Evolutionary conservation across 2,329 filamentous ascomycete genomes (phyloP).

Genomic region (Westerdykella aurantiaca): DNA sequence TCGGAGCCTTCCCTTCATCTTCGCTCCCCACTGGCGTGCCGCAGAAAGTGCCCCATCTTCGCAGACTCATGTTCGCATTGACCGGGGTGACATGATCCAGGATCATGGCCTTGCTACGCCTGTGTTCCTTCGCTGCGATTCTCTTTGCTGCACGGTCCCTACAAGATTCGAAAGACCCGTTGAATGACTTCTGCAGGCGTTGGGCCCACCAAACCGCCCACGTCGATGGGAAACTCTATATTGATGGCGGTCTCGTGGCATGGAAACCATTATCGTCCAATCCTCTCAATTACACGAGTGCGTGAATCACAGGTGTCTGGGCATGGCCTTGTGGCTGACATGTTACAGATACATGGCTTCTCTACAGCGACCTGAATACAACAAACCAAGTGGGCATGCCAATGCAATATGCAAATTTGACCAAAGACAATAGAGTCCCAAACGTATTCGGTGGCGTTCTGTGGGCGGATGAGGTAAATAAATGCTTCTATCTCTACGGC

Average conservation of each 20-base stretch:
- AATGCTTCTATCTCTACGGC: slow-evolving; percentile 57
- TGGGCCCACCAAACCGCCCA: slow-evolving; percentile 56
- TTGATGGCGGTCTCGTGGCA: slow-evolving; percentile 57
- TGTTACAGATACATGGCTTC: slow-evolving; percentile 47
- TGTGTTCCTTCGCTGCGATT: slow-evolving; percentile 22
- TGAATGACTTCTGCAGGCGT: slow-evolving; percentile 47
- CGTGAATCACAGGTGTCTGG: slow-evolving; percentile 17
- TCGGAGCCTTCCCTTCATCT: slow-evolving; percentile 3
- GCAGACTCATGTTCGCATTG: slow-evolving; percentile 14
- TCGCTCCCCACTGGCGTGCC: slow-evolving; percentile 2
- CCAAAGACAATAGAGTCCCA: slow-evolving; percentile 55
- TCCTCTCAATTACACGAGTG: slow-evolving; percentile 53
- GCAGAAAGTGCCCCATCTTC: slow-evolving; percentile 8
- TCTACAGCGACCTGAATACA: slow-evolving; percentile 53
- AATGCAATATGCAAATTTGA: slow-evolving; percentile 51
- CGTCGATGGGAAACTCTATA: slow-evolving; percentile 55
- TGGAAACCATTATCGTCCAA: slow-evolving; percentile 48
- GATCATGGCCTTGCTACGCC: slow-evolving; percentile 28
- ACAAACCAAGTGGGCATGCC: slow-evolving; percentile 42
- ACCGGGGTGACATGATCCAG: slow-evolving; percentile 20
- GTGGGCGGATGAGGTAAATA: slow-evolving; percentile 56
- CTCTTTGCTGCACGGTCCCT: slow-evolving; percentile 22
- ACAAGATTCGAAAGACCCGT: slow-evolving; percentile 41
- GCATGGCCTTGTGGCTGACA: slow-evolving; percentile 9
- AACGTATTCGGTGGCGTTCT: slow-evolving; percentile 45